Evolutionary conservation across 768 basidiomycete species (phyloP), one percentile per base, ranked within the genome.

Genomic region (Leccinum subtestaceum): DNA sequence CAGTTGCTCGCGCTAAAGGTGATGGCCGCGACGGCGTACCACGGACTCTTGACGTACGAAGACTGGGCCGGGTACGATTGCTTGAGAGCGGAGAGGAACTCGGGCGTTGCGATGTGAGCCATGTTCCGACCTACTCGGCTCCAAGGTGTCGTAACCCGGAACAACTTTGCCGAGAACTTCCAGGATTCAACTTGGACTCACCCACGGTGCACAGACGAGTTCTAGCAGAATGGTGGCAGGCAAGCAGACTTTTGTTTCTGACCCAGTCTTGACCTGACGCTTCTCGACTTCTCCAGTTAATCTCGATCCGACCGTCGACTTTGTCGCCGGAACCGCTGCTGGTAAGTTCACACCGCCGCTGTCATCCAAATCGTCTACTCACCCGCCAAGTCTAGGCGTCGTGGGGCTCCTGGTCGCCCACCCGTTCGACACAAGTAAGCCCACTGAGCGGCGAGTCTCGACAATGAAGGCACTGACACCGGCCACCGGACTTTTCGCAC

Each of bases 311-410:
- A 81, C 81, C 2, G 71, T 91, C 21, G 90, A 95, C 69, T 93
- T 94, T 70, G 69, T 84, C 45, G 91, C 91, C 5, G 93, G 93
- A 5, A 91, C 91, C 0, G 74, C 87, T 34, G 85, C 86, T 58
- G 82, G 84, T 81, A 47, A 3, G 29, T n/a, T 0, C 4, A 40
- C 40, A 1, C 40, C 0, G 8, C 17, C 40, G 9, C 1, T 34
- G 19, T 19, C 27, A 19, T 34, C 17, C 17, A 11, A 1, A 3
- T 7, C 6, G 4, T 32, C 4, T 31, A 11, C 10, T 59, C 27
- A 63, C 52, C 27, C 36, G 15, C 45, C 31, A 19, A 51, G 13
- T 10, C 25, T 49, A 70, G 90, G 89, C 9, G 83, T 86, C 50
- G 81, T 84, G 0, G 81, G 86, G 27, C 76, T 93, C 4, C 70